Percentiles rank a stretch among this genome's conserved stretches.
Conservation (phyloP, 306 rosid genomes). For the Castanospermum australe region DNA sequence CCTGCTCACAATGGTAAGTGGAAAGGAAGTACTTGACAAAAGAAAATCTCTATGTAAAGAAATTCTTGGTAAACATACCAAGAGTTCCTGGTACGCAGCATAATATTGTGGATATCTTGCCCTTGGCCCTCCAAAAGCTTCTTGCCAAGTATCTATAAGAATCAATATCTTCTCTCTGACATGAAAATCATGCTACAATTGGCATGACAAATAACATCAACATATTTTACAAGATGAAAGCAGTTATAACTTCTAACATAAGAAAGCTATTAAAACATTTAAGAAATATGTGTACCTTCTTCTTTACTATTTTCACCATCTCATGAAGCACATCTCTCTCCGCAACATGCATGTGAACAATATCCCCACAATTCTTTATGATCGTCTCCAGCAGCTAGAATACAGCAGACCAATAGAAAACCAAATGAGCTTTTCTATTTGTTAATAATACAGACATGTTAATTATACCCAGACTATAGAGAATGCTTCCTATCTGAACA, state of each 20-base stretch:
- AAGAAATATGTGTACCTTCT: conserved; percentile 67
- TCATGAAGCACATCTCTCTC: conserved; percentile 95
- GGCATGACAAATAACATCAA: conserved; percentile 39
- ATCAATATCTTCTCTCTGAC: conserved; percentile 90
- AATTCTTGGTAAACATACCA: conserved; percentile 51
- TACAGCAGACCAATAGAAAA: conserved; percentile 46
- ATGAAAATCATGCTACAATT: conserved; percentile 77
- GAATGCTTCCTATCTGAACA: not conserved
- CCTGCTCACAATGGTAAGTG: not conserved
- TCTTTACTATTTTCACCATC: conserved; percentile 88
- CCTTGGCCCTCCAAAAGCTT: conserved; percentile 97
- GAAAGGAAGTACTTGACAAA: not conserved
- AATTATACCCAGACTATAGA: conserved; percentile 10
- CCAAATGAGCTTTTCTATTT: conserved; percentile 26
- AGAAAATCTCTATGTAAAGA: not conserved
- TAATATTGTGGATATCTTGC: conserved; percentile 97
- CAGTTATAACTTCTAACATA: conserved; percentile 22
- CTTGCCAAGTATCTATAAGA: conserved; percentile 98
- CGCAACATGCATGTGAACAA: conserved; percentile 98
- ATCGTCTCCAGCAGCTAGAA: conserved; percentile 91
- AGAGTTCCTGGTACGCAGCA: conserved; percentile 91
- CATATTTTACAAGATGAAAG: conserved; percentile 21
- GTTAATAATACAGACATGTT: not conserved
- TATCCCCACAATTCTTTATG: conserved; percentile 95
- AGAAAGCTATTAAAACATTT: conserved; percentile 15